A percentile compares a stretch with the other conserved stretches of the same genome.
phyloP scores from a whole-genome alignment of 306 rosid species.

The Trifolium pratense region DNA sequence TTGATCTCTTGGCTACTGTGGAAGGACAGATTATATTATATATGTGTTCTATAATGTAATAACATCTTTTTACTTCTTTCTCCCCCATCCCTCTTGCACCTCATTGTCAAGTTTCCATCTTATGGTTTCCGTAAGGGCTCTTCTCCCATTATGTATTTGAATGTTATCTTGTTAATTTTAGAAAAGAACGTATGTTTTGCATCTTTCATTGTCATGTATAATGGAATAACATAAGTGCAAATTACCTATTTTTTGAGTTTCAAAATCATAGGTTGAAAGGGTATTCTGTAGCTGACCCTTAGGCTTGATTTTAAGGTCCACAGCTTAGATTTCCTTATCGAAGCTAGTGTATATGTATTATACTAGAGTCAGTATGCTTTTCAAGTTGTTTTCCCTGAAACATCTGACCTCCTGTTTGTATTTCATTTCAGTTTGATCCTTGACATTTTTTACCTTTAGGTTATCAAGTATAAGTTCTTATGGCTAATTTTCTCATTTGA shows the following conservation, averaged over 20 bases:
- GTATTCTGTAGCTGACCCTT: slow-evolving; percentile 1
- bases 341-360: slow-evolving; percentile 14
- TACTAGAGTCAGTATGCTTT: slow-evolving; percentile 13
- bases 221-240: slow-evolving; percentile 5
- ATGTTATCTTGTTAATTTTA: slow-evolving; percentile 17
- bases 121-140: slow-evolving; percentile 8
- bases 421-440: slow-evolving; percentile 30
- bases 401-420: slow-evolving; percentile 5
- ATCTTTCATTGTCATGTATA: slow-evolving; percentile 40
- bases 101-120: slow-evolving; percentile 2
- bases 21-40: background rate
- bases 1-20: background rate
- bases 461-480: slow-evolving; percentile 20
- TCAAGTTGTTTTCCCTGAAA: slow-evolving; percentile 26
- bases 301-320: slow-evolving; percentile 19
- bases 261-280: slow-evolving; percentile 18
- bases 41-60: slow-evolving; percentile 5
- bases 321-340: slow-evolving; percentile 19
- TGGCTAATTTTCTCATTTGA: slow-evolving; percentile 31
- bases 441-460: background rate
- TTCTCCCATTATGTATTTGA: slow-evolving; percentile 19
- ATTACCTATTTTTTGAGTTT: slow-evolving; percentile 15
- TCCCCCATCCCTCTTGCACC: slow-evolving; percentile 3
- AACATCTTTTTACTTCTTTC: slow-evolving; percentile 1
- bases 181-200: slow-evolving; percentile 31